Percentiles rank a stretch among this genome's conserved stretches.
Conservation (phyloP, 2,329 filamentous ascomycete genomes). For the Fusarium beomiforme region DNA sequence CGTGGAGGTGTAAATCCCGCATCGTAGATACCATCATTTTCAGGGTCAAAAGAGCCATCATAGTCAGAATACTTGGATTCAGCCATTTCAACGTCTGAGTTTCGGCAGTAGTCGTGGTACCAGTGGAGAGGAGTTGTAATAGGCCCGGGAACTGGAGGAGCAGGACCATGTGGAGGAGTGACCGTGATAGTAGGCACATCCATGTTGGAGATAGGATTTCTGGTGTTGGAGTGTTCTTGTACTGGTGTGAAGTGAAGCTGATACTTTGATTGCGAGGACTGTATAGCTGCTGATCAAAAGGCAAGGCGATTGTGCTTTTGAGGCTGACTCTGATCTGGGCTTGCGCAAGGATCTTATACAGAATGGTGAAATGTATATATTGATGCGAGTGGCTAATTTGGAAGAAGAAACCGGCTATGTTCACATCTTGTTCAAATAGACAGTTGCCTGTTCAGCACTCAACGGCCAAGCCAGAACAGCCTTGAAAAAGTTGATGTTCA, state of each 20-base stretch:
- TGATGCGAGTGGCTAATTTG: fast-evolving
- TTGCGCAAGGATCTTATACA: not conserved
- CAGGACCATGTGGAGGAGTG: not conserved
- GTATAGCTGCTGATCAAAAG: not conserved
- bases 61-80: fast-evolving
- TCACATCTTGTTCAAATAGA: not conserved
- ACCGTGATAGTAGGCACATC: not conserved
- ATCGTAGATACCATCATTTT: fast-evolving
- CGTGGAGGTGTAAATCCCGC: not conserved
- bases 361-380: too few species aligned
- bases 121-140: not conserved
- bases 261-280: not conserved
- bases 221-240: fast-evolving
- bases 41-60: fast-evolving
- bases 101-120: not conserved
- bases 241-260: not conserved
- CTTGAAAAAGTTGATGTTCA: not conserved
- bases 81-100: not conserved
- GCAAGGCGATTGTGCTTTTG: not conserved
- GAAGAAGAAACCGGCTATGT: too few species aligned
- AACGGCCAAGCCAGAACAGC: not conserved
- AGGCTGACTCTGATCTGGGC: not conserved
- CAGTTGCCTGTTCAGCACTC: not conserved
- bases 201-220: not conserved
- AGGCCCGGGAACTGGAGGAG: not conserved